Evolutionary conservation across 495 filamentous ascomycete genomes (phyloP), one percentile per base, ranked within the genome.

Genomic region (Niebla homalea): DNA sequence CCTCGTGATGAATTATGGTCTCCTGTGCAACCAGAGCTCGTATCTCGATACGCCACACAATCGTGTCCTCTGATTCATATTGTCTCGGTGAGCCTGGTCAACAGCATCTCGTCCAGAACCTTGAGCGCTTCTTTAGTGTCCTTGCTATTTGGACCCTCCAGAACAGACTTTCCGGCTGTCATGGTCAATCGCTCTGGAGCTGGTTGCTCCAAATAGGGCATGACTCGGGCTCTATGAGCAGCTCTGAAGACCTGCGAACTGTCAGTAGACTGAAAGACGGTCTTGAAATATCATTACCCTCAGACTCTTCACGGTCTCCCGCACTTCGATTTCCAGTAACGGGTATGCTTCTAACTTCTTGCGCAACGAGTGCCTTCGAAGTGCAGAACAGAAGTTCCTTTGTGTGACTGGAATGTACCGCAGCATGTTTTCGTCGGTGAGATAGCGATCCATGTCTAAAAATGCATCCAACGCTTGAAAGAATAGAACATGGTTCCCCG

Each of bases 401-500:
- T 72, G 67, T 20, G 45, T 19, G 4, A 16, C 21, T 37, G 67
- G 65, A 10, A 72, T 57, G 44, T 67, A 58, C 58, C 49, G 54
- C 23, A 21, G 41, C 29, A 44, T 46, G 21, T 60, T 57, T 23
- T 56, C 48, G 21, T 61, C 51, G 0, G 42, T 38, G 20, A 72
- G 61, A 39, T 72, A 74, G 4, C 52, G 50, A 36, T 67, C 64
- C 12, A 73, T 25, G 3, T 64, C 68, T 15, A 74, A 53, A 43
- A 70, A 70, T 3, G 62, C 63, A 58, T 74, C 71, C 16, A 72
- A 26, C 1, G 60, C 61, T 40, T 67, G 63, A 53, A 72, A 73
- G 18, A 71, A 41, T 36, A 70, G 52, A 8, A 67, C 55, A 22
- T 73, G 66, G 43, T 66, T 71, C 3, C 69, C 70, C 23, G 63